Percentiles rank a stretch among this genome's conserved stretches.
phyloP scores from a whole-genome alignment of 129 eudicot genomes.

The Apium graveolens region DNA sequence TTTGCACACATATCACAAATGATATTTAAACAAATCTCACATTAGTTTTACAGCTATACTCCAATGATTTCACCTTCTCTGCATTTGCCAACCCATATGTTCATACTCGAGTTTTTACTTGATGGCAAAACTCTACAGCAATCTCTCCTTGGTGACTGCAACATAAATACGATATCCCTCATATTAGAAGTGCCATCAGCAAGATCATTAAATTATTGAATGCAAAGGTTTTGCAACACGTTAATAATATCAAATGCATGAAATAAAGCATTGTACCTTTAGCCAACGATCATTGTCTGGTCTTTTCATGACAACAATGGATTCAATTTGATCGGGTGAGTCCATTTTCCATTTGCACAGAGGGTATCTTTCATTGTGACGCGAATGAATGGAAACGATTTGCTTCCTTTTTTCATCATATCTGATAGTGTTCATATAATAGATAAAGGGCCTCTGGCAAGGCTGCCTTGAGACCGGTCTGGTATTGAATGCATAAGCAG shows the following conservation, averaged over 20 bases:
- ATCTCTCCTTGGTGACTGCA: slow-evolving; percentile 84
- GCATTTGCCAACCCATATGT: slow-evolving; percentile 63
- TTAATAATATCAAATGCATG: neutral
- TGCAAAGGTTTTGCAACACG: neutral
- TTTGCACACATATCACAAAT: neutral
- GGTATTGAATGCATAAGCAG: slow-evolving; percentile 76
- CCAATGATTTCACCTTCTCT: slow-evolving; percentile 47
- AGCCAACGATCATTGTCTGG: slow-evolving; percentile 36
- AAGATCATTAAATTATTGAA: neutral
- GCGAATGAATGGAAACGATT: slow-evolving; percentile 43
- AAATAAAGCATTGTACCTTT: slow-evolving; percentile 30
- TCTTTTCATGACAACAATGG: slow-evolving; percentile 31
- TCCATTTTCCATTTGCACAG: slow-evolving; percentile 48
- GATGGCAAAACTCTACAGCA: slow-evolving; percentile 69
- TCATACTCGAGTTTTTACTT: slow-evolving; percentile 36
- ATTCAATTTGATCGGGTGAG: slow-evolving; percentile 48
- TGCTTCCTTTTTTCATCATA: slow-evolving; percentile 38
- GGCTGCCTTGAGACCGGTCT: slow-evolving; percentile 53
- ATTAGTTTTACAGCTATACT: neutral
- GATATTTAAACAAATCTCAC: neutral
- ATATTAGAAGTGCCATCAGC: neutral
- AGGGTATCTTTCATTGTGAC: slow-evolving; percentile 40
- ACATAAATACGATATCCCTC: neutral
- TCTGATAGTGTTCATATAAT: slow-evolving; percentile 36
- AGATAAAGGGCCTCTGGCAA: slow-evolving; percentile 61